Conservation (phyloP, 1,139 yeast species). For the Debaryomyces psychrophilus region DNA sequence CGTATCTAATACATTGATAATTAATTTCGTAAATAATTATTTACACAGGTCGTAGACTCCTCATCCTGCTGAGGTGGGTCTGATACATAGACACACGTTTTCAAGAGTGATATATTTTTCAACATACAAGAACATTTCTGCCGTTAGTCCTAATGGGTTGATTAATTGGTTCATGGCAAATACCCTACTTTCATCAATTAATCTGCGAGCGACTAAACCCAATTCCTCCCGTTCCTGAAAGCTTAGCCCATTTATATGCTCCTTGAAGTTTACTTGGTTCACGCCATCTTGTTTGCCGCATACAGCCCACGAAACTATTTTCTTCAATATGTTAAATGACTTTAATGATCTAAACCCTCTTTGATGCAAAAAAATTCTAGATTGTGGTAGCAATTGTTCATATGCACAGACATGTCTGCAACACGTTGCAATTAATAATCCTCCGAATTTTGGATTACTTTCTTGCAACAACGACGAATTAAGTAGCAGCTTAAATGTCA, state of each 20-base stretch:
- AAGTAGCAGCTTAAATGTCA: slow-evolving; percentile 68
- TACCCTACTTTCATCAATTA: slow-evolving; percentile 60
- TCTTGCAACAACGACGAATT: slow-evolving; percentile 38
- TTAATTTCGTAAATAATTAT: slow-evolving; percentile 5
- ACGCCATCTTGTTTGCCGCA: slow-evolving; percentile 56
- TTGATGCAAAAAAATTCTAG: slow-evolving; percentile 42
- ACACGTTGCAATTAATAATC: slow-evolving; percentile 87
- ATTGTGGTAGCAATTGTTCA: slow-evolving; percentile 53
- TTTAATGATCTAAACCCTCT: slow-evolving; percentile 33
- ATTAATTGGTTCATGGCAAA: slow-evolving; percentile 46
- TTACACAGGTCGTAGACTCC: background rate
- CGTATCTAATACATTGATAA: slow-evolving; percentile 7
- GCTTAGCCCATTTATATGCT: slow-evolving; percentile 48
- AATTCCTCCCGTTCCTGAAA: slow-evolving; percentile 52
- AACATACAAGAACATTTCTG: slow-evolving; percentile 62
- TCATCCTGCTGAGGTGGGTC: background rate
- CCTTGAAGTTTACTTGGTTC: slow-evolving; percentile 19
- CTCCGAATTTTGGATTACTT: slow-evolving; percentile 36
- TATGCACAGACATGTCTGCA: slow-evolving; percentile 83
- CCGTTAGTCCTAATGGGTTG: slow-evolving; percentile 34
- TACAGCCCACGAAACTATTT: slow-evolving; percentile 87
- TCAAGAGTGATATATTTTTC: slow-evolving; percentile 63
- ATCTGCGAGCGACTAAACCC: slow-evolving; percentile 69
- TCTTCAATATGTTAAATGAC: slow-evolving; percentile 59
- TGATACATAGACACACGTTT: slow-evolving; percentile 58